A percentile compares a stretch with the other conserved stretches of the same genome.
phyloP scores from a whole-genome alignment of 2,329 filamentous ascomycete species.

The Didymella keratinophila region DNA sequence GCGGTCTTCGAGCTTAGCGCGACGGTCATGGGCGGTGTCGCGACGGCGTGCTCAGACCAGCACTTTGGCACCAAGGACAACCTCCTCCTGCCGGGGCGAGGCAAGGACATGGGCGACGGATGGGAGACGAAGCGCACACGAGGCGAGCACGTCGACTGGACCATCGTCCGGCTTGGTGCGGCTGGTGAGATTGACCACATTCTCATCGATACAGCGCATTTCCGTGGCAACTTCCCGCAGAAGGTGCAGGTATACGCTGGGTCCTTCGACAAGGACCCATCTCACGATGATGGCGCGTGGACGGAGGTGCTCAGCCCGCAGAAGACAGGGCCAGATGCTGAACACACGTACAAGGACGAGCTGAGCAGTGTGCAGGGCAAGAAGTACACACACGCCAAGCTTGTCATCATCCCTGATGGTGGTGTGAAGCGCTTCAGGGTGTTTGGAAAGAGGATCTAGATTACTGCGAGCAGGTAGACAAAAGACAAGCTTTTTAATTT shows the following conservation, averaged over 20 bases:
- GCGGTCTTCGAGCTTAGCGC: constrained; percentile 78
- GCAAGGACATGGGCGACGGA: constrained; percentile 86
- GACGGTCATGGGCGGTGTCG: constrained; percentile 79
- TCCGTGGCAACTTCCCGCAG: constrained; percentile 84
- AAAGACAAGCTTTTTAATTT: too few species aligned
- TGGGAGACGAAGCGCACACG: constrained; percentile 85
- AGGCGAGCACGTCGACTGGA: constrained; percentile 79
- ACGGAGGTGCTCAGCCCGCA: constrained; percentile 69
- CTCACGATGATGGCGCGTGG: constrained; percentile 68
- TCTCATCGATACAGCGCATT: constrained; percentile 82
- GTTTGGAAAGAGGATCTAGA: constrained; percentile 63
- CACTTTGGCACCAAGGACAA: constrained; percentile 86
- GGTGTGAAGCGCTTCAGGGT: constrained; percentile 88
- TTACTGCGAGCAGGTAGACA: background rate
- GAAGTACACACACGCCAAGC: constrained; percentile 81
- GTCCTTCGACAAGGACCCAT: constrained; percentile 66
- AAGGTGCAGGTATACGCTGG: constrained; percentile 71
- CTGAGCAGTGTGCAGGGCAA: constrained; percentile 62
- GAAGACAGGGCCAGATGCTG: constrained; percentile 75
- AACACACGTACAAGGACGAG: constrained; percentile 68
- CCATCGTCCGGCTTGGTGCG: constrained; percentile 76
- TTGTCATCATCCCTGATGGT: constrained; percentile 92
- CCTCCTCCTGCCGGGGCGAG: constrained; percentile 77
- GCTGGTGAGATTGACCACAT: constrained; percentile 70
- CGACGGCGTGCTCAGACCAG: constrained; percentile 79